phyloP scores from a whole-genome alignment of 2,329 filamentous ascomycete genomes.

The Whalleya microplaca region DNA sequence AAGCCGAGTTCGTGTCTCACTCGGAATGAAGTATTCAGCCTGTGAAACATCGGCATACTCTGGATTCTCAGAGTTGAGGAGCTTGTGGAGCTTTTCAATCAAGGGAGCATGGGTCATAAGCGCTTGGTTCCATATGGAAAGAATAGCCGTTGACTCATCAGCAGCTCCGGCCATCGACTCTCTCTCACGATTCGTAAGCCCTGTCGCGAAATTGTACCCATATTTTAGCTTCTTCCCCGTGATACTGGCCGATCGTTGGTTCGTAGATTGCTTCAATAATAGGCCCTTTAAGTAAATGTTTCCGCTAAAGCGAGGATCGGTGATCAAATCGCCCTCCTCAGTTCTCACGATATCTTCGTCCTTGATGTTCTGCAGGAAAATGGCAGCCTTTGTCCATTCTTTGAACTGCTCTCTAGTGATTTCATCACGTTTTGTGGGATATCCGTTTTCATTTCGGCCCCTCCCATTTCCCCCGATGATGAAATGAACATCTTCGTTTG shows the following conservation, averaged over 20 bases:
- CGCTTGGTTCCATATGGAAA: conserved; percentile 27
- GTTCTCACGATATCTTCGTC: conserved; percentile 8
- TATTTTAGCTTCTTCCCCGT: conserved; percentile 23
- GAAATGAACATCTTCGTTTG: conserved; percentile 26
- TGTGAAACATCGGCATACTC: conserved; percentile 28
- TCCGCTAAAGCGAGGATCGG: conserved; percentile 19
- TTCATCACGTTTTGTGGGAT: neutral
- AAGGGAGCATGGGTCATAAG: conserved; percentile 10
- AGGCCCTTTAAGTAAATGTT: conserved; percentile 33
- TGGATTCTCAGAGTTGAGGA: conserved; percentile 22
- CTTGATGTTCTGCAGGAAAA: conserved; percentile 22
- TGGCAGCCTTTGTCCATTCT: conserved; percentile 26
- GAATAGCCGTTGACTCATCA: conserved; percentile 24
- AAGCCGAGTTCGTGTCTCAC: conserved; percentile 6
- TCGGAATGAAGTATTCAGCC: conserved; percentile 10
- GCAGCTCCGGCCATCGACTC: conserved; percentile 19
- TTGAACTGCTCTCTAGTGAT: conserved; percentile 17
- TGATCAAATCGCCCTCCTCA: conserved; percentile 26
- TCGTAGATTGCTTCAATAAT: conserved; percentile 17
- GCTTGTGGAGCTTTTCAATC: conserved; percentile 15
- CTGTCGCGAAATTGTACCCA: conserved; percentile 31
- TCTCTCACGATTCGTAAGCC: conserved; percentile 29
- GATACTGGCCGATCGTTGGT: conserved; percentile 27
- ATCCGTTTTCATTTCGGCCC: conserved; percentile 16
- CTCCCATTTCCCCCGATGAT: conserved; percentile 23